Percentiles rank a stretch among this genome's conserved stretches.
Evolutionary conservation across 352 stramenopile genomes (phyloP).

Genomic region (Phytophthora hybrid): DNA sequence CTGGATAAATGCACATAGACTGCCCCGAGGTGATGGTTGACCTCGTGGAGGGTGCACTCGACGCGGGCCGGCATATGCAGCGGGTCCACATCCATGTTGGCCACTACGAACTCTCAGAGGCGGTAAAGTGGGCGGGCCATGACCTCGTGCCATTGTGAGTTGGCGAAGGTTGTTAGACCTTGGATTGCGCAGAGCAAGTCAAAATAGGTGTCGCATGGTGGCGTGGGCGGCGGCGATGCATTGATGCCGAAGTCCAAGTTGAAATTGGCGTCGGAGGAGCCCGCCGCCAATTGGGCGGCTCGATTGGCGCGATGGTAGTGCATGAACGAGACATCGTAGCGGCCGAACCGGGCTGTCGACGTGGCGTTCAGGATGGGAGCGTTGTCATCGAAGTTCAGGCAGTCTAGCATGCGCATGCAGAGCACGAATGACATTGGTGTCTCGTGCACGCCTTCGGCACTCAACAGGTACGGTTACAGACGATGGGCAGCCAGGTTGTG

Average conservation of each 20-base stretch:
- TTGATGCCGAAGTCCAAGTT: slow-evolving; percentile 1
- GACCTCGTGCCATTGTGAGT: too few species aligned
- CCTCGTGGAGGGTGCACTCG: too few species aligned
- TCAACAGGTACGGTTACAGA: not conserved
- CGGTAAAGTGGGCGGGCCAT: too few species aligned
- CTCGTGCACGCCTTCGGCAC: not conserved
- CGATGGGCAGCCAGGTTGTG: slow-evolving; percentile 1
- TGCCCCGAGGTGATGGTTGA: too few species aligned
- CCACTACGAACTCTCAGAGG: too few species aligned
- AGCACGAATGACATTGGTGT: not conserved
- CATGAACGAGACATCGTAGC: not conserved
- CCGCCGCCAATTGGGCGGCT: too few species aligned
- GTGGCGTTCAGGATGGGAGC: not conserved
- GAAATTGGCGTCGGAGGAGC: not conserved
- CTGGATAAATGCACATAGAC: too few species aligned
- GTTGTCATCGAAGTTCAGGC: not conserved
- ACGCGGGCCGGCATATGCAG: too few species aligned
- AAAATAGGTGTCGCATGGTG: not conserved
- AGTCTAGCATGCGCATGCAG: not conserved
- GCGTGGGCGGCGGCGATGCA: not conserved
- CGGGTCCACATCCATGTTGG: too few species aligned
- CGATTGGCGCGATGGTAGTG: not conserved
- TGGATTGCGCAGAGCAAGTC: slow-evolving; percentile 1
- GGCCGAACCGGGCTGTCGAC: too few species aligned
- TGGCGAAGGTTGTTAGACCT: not conserved